phyloP scores from a whole-genome alignment of 2,329 filamentous ascomycete genomes.

The Trichoderma polysporum region DNA sequence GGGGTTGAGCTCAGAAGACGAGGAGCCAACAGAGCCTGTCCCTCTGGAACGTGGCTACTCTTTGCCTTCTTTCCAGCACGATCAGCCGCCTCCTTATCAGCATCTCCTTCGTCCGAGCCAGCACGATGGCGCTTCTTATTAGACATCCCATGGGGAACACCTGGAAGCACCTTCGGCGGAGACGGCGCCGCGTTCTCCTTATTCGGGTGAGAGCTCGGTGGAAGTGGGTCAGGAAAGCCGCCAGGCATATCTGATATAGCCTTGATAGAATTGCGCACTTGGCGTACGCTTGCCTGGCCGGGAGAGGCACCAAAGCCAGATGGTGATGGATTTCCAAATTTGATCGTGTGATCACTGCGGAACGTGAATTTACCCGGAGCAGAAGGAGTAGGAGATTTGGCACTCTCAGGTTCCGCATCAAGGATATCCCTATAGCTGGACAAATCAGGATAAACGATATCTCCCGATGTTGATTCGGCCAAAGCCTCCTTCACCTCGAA shows the following conservation, averaged over 20 bases:
- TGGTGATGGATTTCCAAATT: conserved; percentile 50
- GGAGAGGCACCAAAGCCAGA: conserved; percentile 56
- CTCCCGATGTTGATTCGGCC: conserved; percentile 30
- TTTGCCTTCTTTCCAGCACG: conserved; percentile 61
- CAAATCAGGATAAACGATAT: conserved; percentile 55
- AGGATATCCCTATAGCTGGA: conserved; percentile 41
- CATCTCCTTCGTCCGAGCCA: conserved; percentile 56
- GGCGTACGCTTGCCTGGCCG: conserved; percentile 61
- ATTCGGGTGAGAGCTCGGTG: conserved; percentile 41
- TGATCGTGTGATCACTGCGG: conserved; percentile 64
- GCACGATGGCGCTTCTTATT: conserved; percentile 67
- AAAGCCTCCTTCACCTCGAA: conserved; percentile 23
- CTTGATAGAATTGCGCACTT: conserved; percentile 54
- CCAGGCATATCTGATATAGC: conserved; percentile 52
- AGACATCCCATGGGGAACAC: conserved; percentile 59
- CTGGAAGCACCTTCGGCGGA: conserved; percentile 38
- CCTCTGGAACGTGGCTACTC: conserved; percentile 48
- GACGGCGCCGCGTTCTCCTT: conserved; percentile 56
- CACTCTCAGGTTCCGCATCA: conserved; percentile 27
- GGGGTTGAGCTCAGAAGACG: conserved; percentile 43
- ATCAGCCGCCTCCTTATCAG: conserved; percentile 47
- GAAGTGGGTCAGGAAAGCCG: conserved; percentile 47
- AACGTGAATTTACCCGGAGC: conserved; percentile 63
- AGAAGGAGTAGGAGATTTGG: conserved; percentile 37
- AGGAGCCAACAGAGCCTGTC: conserved; percentile 53